A percentile compares a stretch with the other conserved stretches of the same genome.
Conservation (phyloP, 2,329 filamentous ascomycete genomes). For the Elsinoe perseae region DNA sequence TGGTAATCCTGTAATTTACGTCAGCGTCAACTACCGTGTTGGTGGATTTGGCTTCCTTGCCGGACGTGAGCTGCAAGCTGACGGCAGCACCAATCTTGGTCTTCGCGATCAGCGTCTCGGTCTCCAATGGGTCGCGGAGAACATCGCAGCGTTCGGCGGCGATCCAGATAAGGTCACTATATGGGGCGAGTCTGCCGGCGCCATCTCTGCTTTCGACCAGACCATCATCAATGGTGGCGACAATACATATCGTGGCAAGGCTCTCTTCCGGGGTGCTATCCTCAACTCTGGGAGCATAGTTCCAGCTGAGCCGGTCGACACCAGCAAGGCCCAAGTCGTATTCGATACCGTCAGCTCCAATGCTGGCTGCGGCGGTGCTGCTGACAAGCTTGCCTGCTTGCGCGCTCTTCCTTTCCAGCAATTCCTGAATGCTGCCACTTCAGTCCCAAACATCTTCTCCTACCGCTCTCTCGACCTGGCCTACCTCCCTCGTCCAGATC, state of each 20-base stretch:
- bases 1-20: constrained; percentile 62
- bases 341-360: constrained; percentile 38
- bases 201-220: constrained; percentile 67
- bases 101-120: constrained; percentile 27
- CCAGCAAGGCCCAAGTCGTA: constrained; percentile 56
- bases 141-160: constrained; percentile 64
- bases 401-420: constrained; percentile 39
- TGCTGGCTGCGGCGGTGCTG: constrained; percentile 38
- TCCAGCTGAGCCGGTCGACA: constrained; percentile 50
- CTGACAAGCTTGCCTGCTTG: constrained; percentile 43
- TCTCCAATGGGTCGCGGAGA: constrained; percentile 28
- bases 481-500: constrained; percentile 66
- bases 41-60: constrained; percentile 31
- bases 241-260: constrained; percentile 64
- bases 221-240: constrained; percentile 67
- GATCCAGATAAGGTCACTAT: constrained; percentile 72
- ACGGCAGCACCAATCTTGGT: constrained; percentile 30
- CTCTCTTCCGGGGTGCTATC: constrained; percentile 67
- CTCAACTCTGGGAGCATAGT: constrained; percentile 64
- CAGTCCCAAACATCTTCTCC: constrained; percentile 59
- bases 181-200: constrained; percentile 62
- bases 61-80: constrained; percentile 28
- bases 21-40: constrained; percentile 63
- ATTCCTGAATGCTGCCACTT: constrained; percentile 57
- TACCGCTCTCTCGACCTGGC: constrained; percentile 63